Evolutionary conservation across 2,329 filamentous ascomycete species (phyloP), one percentile per base, ranked within the genome.

Genomic region (Curvularia sp.): DNA sequence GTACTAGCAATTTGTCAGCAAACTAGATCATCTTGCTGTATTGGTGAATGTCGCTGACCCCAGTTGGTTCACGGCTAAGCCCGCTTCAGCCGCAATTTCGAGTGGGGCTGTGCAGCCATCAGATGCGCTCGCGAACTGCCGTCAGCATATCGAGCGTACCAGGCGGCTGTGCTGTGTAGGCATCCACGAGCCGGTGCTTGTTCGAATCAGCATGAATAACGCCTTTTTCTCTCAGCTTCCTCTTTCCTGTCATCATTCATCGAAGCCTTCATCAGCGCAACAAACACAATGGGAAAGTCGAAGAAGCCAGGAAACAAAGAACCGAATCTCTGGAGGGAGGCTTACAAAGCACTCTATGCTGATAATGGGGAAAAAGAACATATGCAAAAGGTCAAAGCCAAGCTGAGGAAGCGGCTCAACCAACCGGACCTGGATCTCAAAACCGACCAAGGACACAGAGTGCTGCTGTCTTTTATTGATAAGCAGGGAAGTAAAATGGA

Each of bases 251-350:
- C 23, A 36, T 13, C 47, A 38, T 39, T 15, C 23, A 49, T 10
- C 23, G 8, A 36, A n/a, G 18, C 28, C n/a, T 34, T 9, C 32
- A 25, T n/a, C 36, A 23, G 21, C 15, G 38, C 19, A 18, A n/a
- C 8, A 15, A n/a, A n/a, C 30, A 49, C 15, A 10, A 49, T 49
- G 47, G n/a, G 23, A 2, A 39, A 49, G 23, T 13, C 23, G 10
- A 38, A 47, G 10, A 54, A 48, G 1, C 10, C 46, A 0, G 39
- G 32, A 32, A 55, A 64, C 18, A 32, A 32, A n/a, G 43, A 49
- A 8, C 50, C 54, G 5, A 61, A 64, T 13, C 39, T 67, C 5
- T 67, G 65, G 65, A 61, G 55, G 39, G 59, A 66, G 42, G 65
- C 63, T n/a, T 63, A 66, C 34, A 46, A 53, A 18, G 61, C 42